phyloP scores from a whole-genome alignment of 2,329 filamentous ascomycete species.

The Dactylonectria estremocensis region DNA sequence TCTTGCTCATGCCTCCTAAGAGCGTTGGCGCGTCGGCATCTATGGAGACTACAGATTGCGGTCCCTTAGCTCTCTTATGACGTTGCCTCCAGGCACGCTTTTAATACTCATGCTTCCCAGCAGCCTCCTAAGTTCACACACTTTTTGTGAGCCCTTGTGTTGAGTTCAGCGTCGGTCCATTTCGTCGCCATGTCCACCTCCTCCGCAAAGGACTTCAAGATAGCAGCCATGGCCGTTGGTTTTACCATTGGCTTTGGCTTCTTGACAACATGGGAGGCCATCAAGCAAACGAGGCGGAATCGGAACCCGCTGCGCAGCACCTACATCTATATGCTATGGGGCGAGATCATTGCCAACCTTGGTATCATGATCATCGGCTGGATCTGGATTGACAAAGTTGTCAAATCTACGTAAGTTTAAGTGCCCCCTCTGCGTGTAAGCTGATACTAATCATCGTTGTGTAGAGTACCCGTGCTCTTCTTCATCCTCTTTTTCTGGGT shows the following conservation, averaged over 20 bases:
- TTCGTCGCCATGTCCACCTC: not conserved
- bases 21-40: no score
- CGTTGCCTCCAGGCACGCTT: not conserved
- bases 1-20: not conserved
- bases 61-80: not conserved
- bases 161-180: not conserved
- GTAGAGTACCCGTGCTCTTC: slow-evolving; percentile 52
- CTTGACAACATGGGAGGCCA: slow-evolving; percentile 57
- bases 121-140: not conserved
- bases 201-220: slow-evolving; percentile 30
- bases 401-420: slow-evolving; percentile 49
- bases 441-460: not conserved
- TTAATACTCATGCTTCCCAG: not conserved
- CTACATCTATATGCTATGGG: slow-evolving; percentile 64
- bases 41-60: not conserved
- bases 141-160: not conserved
- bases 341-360: slow-evolving; percentile 58
- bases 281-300: slow-evolving; percentile 59
- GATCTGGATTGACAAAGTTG: slow-evolving; percentile 55
- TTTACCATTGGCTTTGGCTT: slow-evolving; percentile 60
- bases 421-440: no score
- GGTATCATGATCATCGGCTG: slow-evolving; percentile 57
- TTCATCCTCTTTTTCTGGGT: slow-evolving; percentile 60
- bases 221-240: slow-evolving; percentile 51
- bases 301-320: slow-evolving; percentile 52